These are phyloP conservation scores for Theileria parva DNA, from an alignment of 169 alveolate species.

Conservation along the genomic window DNA sequence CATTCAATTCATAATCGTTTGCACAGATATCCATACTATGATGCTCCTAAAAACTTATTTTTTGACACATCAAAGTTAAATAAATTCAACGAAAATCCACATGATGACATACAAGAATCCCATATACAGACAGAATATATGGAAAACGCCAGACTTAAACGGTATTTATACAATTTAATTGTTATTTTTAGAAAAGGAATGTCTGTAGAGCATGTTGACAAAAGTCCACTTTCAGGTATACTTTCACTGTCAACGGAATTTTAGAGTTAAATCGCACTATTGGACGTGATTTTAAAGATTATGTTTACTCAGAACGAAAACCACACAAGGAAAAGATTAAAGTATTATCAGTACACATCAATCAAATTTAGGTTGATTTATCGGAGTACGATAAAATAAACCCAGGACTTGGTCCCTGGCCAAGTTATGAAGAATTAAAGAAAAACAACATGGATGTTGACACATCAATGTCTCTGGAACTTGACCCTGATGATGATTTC, in stretches of 20 bases:
- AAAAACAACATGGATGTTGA: constrained; percentile 34
- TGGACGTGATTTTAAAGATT: constrained; percentile 31
- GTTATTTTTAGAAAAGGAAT: constrained; percentile 23
- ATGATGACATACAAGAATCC: constrained; percentile 23
- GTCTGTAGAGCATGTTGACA: constrained; percentile 28
- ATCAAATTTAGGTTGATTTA: constrained; percentile 63
- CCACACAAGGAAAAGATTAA: neutral
- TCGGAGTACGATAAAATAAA: constrained; percentile 72
- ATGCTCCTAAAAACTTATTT: constrained; percentile 65
- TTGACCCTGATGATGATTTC: constrained; percentile 37
- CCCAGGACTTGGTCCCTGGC: constrained; percentile 78
- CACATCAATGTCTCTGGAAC: constrained; percentile 43
- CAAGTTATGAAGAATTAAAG: constrained; percentile 63
- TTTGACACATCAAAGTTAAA: constrained; percentile 28
- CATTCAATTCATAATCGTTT: neutral
- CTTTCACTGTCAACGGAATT: constrained; percentile 10
- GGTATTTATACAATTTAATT: neutral
- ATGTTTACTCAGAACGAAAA: constrained; percentile 20
- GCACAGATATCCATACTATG: constrained; percentile 62
- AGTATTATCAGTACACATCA: constrained; percentile 21
- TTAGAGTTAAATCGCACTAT: constrained; percentile 52
- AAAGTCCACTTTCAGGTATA: constrained; percentile 53
- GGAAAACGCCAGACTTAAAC: constrained; percentile 27
- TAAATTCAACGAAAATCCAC: neutral
- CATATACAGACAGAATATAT: constrained; percentile 33